Evolutionary conservation across 352 stramenopile genomes (phyloP), one percentile per base, ranked within the genome.

Genomic region (Pythium sukuiense): DNA sequence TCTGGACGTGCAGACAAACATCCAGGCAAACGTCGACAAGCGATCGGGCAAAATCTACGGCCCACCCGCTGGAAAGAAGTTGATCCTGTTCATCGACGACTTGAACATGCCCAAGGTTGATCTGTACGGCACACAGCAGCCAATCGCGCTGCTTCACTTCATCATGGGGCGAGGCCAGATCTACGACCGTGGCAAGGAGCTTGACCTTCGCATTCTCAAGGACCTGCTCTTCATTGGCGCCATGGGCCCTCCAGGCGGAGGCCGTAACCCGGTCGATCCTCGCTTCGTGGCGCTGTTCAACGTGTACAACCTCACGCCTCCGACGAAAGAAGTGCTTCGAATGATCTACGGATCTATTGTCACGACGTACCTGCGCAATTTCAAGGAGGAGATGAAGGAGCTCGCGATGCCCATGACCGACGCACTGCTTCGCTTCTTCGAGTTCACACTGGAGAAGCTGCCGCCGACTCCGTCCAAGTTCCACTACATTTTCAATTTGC

Each of bases 21-120:
- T 99, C 55, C 94, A 98, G 71, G 92, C 87, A 1, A 98, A 98
- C 57, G 92, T 98, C 16, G 96, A 99, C 77, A 98, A 98, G 78
- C 81, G 95, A 13, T 97, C 93, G 0, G 95, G 93, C 14, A 96
- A 96, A 55, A 97, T 98, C 53, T 99, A 98, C 68, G 96, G 95
- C 6, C 95, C 95, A 26, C 88, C 93, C 0, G 81, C 88, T 0
- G 95, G 95, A 4, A 98, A 98, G 72, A 97, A 98, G 53, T 80
- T 99, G 11, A 74, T 98, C 49, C 79, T 98, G 26, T 98, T 99
- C 61, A 92, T 98, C 46, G 96, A 99, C 65, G 96, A 99, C 72
- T 77, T 98, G 63, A 99, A 99, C 72, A 98, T 99, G 95, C 96
- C 96, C 37, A 98, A 97, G 66, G 92, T 98, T 3, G 96, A 98